Conservation (phyloP, 495 filamentous ascomycete species). For the Penicillium manginii region DNA sequence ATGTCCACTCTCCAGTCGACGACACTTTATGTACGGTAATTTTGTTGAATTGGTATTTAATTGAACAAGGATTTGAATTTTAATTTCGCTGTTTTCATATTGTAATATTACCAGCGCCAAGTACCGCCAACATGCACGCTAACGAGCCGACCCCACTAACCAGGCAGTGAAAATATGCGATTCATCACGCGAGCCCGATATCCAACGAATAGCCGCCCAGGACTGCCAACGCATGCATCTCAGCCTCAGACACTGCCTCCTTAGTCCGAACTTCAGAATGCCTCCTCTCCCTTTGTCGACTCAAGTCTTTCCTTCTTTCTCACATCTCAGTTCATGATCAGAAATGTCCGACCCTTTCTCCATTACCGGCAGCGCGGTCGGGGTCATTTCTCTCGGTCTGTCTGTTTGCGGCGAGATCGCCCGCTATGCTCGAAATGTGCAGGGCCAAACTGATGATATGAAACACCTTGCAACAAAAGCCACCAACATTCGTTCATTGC, state of each 20-base stretch:
- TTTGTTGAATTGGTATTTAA: too few relatives aligned
- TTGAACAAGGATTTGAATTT: too few relatives aligned
- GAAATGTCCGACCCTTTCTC: conserved; percentile 14
- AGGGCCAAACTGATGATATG: conserved; percentile 10
- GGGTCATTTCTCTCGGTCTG: conserved; percentile 13
- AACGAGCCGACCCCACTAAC: too few relatives aligned
- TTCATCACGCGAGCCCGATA: too few relatives aligned
- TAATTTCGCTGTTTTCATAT: too few relatives aligned
- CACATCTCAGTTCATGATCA: background rate
- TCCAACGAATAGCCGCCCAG: too few relatives aligned
- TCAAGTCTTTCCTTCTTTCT: background rate
- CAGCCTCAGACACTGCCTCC: background rate
- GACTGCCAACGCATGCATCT: background rate
- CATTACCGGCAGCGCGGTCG: conserved; percentile 7
- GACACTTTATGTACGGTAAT: too few relatives aligned
- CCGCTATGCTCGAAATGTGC: conserved; percentile 2
- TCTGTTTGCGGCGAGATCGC: conserved; percentile 2
- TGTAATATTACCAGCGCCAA: too few relatives aligned
- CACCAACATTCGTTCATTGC: background rate
- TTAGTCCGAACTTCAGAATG: background rate
- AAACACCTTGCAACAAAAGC: conserved; percentile 10
- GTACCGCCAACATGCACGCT: too few relatives aligned
- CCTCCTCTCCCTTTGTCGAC: background rate
- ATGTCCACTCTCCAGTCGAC: too few relatives aligned
- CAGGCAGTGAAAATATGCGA: too few relatives aligned